Conservation (phyloP, 345 rosid genomes). For the Heritiera littoralis region DNA sequence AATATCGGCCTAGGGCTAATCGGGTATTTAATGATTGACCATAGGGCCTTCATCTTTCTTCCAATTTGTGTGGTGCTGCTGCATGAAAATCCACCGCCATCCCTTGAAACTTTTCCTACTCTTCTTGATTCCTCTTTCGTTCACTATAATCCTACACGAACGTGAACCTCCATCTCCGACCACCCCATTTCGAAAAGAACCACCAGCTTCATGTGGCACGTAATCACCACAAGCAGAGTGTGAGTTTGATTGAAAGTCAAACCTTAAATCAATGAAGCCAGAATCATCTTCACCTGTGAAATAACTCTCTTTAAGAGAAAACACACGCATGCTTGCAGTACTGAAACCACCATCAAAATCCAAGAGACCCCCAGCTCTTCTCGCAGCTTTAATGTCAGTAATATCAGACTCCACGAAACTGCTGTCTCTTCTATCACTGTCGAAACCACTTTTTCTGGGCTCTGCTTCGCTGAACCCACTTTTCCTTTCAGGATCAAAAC, state of each 20-base stretch:
- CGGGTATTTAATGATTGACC: too few species aligned
- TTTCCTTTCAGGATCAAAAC: constrained; percentile 70
- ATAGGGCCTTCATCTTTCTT: too few species aligned
- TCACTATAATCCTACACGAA: too few species aligned
- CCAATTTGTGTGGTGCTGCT: too few species aligned
- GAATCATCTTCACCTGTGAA: constrained; percentile 70
- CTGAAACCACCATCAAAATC: constrained; percentile 15
- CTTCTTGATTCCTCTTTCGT: too few species aligned
- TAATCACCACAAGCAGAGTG: too few species aligned
- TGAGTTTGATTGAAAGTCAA: constrained; percentile 51
- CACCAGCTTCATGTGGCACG: too few species aligned
- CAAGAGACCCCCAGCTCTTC: not conserved
- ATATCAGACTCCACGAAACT: constrained; percentile 33
- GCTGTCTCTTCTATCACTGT: constrained; percentile 41
- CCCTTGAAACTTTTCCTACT: too few species aligned
- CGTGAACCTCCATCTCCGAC: too few species aligned
- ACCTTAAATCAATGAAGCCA: constrained; percentile 83
- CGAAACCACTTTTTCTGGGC: constrained; percentile 49
- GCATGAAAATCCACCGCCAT: too few species aligned
- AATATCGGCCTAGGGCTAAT: too few species aligned
- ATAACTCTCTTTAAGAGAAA: constrained; percentile 72
- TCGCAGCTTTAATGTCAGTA: constrained; percentile 5
- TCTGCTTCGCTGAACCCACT: constrained; percentile 76
- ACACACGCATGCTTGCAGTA: constrained; percentile 49
- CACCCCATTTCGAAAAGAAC: too few species aligned